These are phyloP conservation scores for Metarhizium brunneum DNA, from an alignment of 2,329 filamentous ascomycete genomes.

Conservation along the genomic window DNA sequence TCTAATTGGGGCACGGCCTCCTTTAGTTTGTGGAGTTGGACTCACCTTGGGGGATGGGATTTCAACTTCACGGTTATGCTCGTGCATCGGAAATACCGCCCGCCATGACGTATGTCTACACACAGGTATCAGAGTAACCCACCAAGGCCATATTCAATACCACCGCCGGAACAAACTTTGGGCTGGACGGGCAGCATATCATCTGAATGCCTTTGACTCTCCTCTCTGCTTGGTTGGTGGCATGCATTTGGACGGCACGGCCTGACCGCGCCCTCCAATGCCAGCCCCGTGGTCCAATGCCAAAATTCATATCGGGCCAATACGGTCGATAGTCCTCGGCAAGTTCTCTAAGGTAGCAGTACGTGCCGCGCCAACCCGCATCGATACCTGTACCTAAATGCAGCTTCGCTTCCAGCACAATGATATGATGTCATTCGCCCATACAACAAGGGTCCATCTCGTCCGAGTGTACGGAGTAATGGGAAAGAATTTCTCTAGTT, in stretches of 20 bases:
- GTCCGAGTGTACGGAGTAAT: background rate
- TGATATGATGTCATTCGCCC: background rate
- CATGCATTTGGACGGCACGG: too few species aligned
- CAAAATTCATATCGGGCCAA: background rate
- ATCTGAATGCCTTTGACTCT: too few species aligned
- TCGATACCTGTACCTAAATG: too few species aligned
- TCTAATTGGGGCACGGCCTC: background rate
- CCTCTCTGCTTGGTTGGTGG: too few species aligned
- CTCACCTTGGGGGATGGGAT: background rate
- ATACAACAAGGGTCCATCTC: background rate
- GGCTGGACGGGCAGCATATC: too few species aligned
- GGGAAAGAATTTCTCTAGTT: background rate
- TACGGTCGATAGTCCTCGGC: too few species aligned
- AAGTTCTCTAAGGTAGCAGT: too few species aligned
- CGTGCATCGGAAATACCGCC: background rate
- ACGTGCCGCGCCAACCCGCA: too few species aligned
- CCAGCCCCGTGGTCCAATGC: background rate
- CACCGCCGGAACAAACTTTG: too few species aligned
- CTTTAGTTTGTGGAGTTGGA: background rate
- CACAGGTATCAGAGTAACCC: background rate
- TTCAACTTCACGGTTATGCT: constrained; percentile 3
- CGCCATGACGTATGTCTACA: background rate
- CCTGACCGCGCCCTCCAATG: background rate
- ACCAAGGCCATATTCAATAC: too few species aligned
- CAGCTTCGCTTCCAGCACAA: background rate